Base-by-base conservation (phyloP, 1,284 basidiomycete species). In the Cryptococcus deneoformans region DNA sequence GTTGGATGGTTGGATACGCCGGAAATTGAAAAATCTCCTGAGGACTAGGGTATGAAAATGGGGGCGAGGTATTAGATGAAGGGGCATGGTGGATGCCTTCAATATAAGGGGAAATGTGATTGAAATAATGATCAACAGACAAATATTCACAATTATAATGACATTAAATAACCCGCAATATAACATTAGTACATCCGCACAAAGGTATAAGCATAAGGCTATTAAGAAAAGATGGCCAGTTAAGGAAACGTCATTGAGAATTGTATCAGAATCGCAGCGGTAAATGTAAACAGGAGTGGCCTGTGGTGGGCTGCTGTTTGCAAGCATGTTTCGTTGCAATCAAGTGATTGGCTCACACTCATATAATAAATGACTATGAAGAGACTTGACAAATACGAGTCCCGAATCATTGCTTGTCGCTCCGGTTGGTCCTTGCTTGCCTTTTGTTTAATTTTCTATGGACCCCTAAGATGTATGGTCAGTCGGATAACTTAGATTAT, bases 1-100 rank as follows among this genome's bases (percentile, higher is more conserved):
- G 48, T 66, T 16, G 70, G 71, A 6, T 76, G 72, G 74, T 52
- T 64, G 43, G 55, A 60, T 5, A 43, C 45, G 29, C 70, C 70
- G 11, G 46, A 50, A 20, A 46, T 58, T 16, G 58, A 57, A n/a
- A 20, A 42, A 5, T 38, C 42, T 12, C 54, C 58, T 6, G 61
- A 61, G 40, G 63, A 62, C 36, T 60, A 52, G 40, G 12, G n/a
- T 11, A 35, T 45, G 44, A 38, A 5, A 38, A 10, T 29, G 29
- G 5, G 29, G 29, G 29, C 29, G 29, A 5, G 29, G 29, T 29
- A 29, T 29, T 9, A 24, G 8, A 46, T 45, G 43, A 46, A 6
- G 14, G 11, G 16, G 43, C 46, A 29, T 48, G 11, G 34, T 29
- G 20, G 14, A 36, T 20, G n/a, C 40, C 35, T 29, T 29, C 29